Base-by-base conservation (phyloP, 2,329 filamentous ascomycete species). In the Epichloe festucae region DNA sequence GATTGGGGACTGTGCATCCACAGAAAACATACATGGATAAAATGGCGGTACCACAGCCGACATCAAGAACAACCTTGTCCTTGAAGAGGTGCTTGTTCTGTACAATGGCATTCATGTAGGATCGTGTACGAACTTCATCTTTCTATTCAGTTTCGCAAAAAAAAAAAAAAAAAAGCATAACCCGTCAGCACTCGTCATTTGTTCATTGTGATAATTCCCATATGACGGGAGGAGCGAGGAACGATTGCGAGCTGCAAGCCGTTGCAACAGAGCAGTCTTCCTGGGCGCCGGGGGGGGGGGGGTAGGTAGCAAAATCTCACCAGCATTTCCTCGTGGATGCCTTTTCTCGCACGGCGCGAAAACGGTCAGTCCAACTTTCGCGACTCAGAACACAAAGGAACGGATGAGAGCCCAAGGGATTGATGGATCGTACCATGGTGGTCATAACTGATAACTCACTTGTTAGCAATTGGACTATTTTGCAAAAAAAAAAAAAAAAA, bases 261-360 rank as follows among this genome's bases (percentile, higher is more conserved):
- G 54, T 54, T 55, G 53, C 21, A 46, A 17, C 56, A 49, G 11
- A n/a, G 40, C 48, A 36, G 6, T n/a, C 31, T 2, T 14, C 15
- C 14, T 49, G 14, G 11, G 52, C 49, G n/a, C n/a, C n/a, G n/a
- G n/a, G n/a, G n/a, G n/a, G 49, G 58, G 55, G 51, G 53, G 51
- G 51, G 46, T 54, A 53, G 55, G 53, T 50, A 53, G 53, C 56
- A 54, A 53, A 44, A 61, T 81, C 87, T 71, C 75, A 95, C 89
- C 83, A 95, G 77, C 90, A 95, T 95, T 74, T 96, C 90, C 76
- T 95, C 90, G 70, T 96, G 90, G 67, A 95, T 96, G 68, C 89
- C 88, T 91, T 63, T 60, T 59, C 48, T 51, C 31, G 53, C 35
- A 38, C 15, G 5, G 41, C n/a, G 45, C 19, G 31, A 35, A 17